Conservation (phyloP, 441 rosid genomes). For the Populus trichocarpa region DNA sequence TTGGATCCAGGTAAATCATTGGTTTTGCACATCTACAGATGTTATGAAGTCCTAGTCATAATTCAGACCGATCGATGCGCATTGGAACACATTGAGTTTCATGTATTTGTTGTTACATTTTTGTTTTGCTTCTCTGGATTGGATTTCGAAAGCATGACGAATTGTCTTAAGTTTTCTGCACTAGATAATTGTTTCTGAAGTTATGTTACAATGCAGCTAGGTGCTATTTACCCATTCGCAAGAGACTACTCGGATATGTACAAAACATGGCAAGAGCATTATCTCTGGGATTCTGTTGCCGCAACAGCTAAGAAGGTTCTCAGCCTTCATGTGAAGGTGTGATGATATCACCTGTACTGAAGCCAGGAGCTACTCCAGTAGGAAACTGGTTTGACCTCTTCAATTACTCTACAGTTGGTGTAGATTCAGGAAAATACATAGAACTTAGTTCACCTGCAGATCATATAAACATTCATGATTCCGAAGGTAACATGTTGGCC, state of each 20-base stretch:
- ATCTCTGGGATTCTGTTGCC: constrained; percentile 73
- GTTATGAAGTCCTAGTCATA: no score
- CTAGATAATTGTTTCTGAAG: background rate
- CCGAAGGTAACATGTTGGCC: constrained; percentile 24
- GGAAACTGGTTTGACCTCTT: constrained; percentile 68
- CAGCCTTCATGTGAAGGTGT: constrained; percentile 59
- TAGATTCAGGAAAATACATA: constrained; percentile 21
- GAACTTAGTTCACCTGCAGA: constrained; percentile 53
- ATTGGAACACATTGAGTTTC: no score
- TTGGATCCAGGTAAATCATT: constrained; percentile 64
- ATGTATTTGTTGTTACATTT: no score
- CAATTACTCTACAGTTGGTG: constrained; percentile 39
- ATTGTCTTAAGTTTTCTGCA: no score
- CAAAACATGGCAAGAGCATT: constrained; percentile 50
- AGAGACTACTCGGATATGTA: constrained; percentile 47
- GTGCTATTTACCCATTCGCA: constrained; percentile 78
- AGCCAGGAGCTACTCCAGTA: constrained; percentile 29
- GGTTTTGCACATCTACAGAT: no score
- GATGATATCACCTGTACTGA: constrained; percentile 51
- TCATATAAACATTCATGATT: constrained; percentile 55
- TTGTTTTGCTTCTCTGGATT: no score
- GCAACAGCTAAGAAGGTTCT: constrained; percentile 61
- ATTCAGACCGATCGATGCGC: no score
- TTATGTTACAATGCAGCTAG: constrained; percentile 39
- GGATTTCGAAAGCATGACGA: no score